These are phyloP conservation scores for Gautieria morchelliformis DNA, from an alignment of 768 basidiomycete genomes.

Conservation along the genomic window DNA sequence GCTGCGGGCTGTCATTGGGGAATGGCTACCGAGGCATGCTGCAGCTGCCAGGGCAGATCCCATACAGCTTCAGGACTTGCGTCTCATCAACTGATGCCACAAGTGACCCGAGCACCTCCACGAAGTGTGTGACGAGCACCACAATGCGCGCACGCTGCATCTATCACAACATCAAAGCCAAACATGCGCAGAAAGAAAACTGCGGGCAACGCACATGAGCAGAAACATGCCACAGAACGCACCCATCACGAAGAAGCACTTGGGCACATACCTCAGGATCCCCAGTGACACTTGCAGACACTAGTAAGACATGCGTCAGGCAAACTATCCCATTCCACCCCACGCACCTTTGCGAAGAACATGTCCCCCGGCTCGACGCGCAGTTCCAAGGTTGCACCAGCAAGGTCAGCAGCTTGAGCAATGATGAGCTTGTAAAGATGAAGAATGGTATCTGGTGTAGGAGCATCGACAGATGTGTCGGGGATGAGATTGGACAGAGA, in stretches of 20 bases:
- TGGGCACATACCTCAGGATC: constrained; percentile 71
- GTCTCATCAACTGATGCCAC: constrained; percentile 77
- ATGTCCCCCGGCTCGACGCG: constrained; percentile 49
- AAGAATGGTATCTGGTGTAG: too few species aligned
- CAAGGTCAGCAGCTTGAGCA: too few species aligned
- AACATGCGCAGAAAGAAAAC: neutral
- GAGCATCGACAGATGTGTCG: too few species aligned
- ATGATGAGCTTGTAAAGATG: too few species aligned
- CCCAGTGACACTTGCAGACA: constrained; percentile 66
- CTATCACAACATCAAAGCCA: constrained; percentile 22
- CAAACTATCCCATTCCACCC: constrained; percentile 17
- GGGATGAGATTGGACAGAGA: too few species aligned
- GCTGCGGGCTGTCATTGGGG: too few species aligned
- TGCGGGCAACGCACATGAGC: constrained; percentile 41
- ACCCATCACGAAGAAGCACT: constrained; percentile 60
- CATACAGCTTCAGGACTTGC: too few species aligned
- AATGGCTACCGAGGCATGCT: too few species aligned
- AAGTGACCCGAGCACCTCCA: constrained; percentile 58
- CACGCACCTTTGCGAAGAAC: constrained; percentile 59
- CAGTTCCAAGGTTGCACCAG: too few species aligned
- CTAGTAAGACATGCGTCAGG: constrained; percentile 22
- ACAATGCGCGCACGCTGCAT: constrained; percentile 66
- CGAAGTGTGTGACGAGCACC: constrained; percentile 59
- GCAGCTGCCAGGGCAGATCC: too few species aligned
- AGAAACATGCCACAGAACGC: constrained; percentile 79